phyloP scores from a whole-genome alignment of 768 basidiomycete genomes.

The Trametes elegans region DNA sequence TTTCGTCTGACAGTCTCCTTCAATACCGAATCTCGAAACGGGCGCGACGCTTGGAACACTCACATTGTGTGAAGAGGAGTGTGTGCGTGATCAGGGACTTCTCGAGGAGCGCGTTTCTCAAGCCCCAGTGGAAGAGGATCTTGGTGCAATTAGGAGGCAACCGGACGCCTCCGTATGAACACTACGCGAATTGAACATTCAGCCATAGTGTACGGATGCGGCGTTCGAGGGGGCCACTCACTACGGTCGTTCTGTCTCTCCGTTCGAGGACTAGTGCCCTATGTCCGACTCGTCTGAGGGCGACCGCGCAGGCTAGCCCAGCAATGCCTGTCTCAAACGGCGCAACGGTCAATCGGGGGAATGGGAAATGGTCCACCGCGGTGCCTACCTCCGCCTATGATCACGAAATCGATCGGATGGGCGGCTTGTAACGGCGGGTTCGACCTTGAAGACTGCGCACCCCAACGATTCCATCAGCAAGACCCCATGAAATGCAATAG shows the following conservation, averaged over 20 bases:
- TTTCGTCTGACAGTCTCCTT: constrained; percentile 13
- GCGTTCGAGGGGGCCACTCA: not conserved
- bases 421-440: constrained; percentile 7
- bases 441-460: constrained; percentile 7
- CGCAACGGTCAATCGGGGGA: not conserved
- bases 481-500: too few species aligned
- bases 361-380: too few species aligned
- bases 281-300: constrained; percentile 32
- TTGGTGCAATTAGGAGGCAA: constrained; percentile 39
- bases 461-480: not conserved
- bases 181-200: not conserved
- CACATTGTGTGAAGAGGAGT: constrained; percentile 27
- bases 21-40: not conserved
- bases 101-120: constrained; percentile 26
- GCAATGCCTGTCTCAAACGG: constrained; percentile 25
- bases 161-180: constrained; percentile 26
- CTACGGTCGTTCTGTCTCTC: constrained; percentile 9
- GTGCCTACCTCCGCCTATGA: constrained; percentile 31
- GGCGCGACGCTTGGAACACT: not conserved
- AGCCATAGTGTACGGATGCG: not conserved
- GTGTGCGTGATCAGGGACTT: constrained; percentile 22
- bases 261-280: constrained; percentile 32
- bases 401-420: constrained; percentile 27
- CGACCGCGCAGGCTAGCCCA: constrained; percentile 33
- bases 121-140: constrained; percentile 37